Base-by-base conservation (phyloP, 768 basidiomycete genomes). In the Pholiota microspora region DNA sequence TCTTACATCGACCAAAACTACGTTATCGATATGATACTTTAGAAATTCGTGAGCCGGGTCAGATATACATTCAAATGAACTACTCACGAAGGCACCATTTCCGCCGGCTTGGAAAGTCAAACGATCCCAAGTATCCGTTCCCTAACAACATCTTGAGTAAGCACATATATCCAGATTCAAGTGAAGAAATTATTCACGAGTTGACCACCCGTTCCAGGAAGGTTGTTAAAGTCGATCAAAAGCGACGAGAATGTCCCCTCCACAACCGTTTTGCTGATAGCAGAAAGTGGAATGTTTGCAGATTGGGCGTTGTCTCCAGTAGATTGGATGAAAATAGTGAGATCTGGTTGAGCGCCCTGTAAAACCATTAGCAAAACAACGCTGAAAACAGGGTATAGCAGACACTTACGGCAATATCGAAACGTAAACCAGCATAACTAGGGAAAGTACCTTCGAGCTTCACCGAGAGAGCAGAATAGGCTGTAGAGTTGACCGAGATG, bases 21-120 rank as follows among this genome's bases (percentile, higher is more conserved):
- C 68, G 61, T 82, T 81, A 62, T 79, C 78, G 28, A 82, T 67
- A 56, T 79, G 74, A 60, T 80, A 82, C 73, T 75, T 53, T 24
- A 18, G 23, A 23, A 36, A 38, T 21, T 12, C 12, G 45, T 29
- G 34, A 25, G 36, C 16, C 4, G 21, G 15, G 29, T 6, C 29
- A 12, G n/a, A 7, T 25, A 36, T 42, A 9, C 35, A 18, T 54
- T 4, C 9, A 32, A 12, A n/a, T 3, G 40, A 16, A 25, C 12
- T 18, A 59, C 72, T 62, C 45, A 75, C 73, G 46, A 67, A 58
- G 44, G 77, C 81, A 4, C 80, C 80, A 56, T 75, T 74, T 10
- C 51, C 74, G 27, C 72, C 71, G 8, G 71, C 77, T 64, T 82
- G 81, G 65, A 74, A 77, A 45, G 61, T 76, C 44, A 82, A 68